Base-by-base conservation (phyloP, 1,284 basidiomycete species). In the Vanrija humicola region DNA sequence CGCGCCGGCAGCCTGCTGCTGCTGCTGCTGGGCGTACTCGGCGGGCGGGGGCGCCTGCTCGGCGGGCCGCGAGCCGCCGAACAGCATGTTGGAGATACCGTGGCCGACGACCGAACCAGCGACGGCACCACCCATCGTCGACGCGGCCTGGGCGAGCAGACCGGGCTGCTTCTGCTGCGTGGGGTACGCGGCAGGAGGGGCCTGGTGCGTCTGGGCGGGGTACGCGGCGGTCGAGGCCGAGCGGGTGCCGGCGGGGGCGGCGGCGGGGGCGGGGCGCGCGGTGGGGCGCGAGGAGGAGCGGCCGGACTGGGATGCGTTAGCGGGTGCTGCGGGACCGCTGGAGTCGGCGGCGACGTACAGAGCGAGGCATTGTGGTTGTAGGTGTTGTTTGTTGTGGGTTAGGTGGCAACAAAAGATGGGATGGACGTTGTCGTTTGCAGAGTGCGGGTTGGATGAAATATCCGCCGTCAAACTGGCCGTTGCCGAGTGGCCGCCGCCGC, bases 11-110 rank as follows among this genome's bases (percentile, higher is more conserved):
- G 43, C 45, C 42, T 59, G 56, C 58, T 64, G 63, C 50, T 54
- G 54, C 55, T 68, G 63, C 55, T 72, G 67, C 43, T 72, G 64
- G 46, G 74, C 71, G 56, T 76, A 68, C 38, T 73, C 69, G 14
- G 66, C 71, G 1, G 71, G 65, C 7, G 78, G 74, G 21, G 75
- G 73, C 23, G 65, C 59, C 48, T 72, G 65, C 10, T 65, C 64
- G 48, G 66, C 63, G 40, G 61, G 50, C 46, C 70, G 60, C 25
- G 70, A 64, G 46, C 78, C 77, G 19, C 82, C 82, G 57, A 82
- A 82, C 46, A 83, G 74, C 77, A 82, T 82, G 74, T 74, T 80
- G 53, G 70, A 75, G 58, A 83, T 75, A 44, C 81, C 82, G 71
- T 83, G 81, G 34, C 81, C 82, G 45, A 83, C 72, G 48, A 80